Evolutionary conservation across 805 yeast species (phyloP), one percentile per base, ranked within the genome.

Genomic region (Metschnikowia gelsemii): DNA sequence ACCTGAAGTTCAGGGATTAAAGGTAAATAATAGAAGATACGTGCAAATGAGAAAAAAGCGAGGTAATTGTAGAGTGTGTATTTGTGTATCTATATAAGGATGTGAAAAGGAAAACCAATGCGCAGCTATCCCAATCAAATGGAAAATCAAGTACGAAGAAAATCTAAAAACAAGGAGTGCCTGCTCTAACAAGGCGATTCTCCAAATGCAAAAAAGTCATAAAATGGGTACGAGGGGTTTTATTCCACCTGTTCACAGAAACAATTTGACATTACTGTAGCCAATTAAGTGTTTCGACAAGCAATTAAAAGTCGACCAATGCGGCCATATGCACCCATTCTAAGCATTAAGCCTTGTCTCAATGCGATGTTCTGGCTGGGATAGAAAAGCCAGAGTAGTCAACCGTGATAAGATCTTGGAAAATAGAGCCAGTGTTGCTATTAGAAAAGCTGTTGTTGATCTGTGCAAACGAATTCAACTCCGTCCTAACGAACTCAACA

Each of bases 301-400:
- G n/a, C n/a, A n/a, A n/a, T n/a, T n/a, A n/a, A n/a, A n/a, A n/a
- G n/a, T n/a, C n/a, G n/a, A n/a, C n/a, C n/a, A n/a, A n/a, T n/a
- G n/a, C n/a, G n/a, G n/a, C 29, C 29, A 26, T 9, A 16, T 9
- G 13, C 3, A 18, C 35, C 18, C 23, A 21, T 32, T 19, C 9
- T 20, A 20, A 21, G 26, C 13, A 21, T 21, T 12, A 3, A 21
- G 8, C 35, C n/a, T 8, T 11, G 2, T 19, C 17, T 21, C 29
- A 60, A 44, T 58, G 65, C 4, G 64, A 58, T 1, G 63, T 54
- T 30, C 56, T 48, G n/a, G 72, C 64, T 5, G 69, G 55, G 19
- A 69, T 59, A 30, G 73, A 68, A 45, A 59, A 70, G 45, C 63
- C 66, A 12, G 73, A 66, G 53, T 70, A 70, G 50, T 70, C 74